Evolutionary conservation across 371 early-diverging fungal genomes (phyloP), one percentile per base, ranked within the genome.

Genomic region (Mucor lusitanicus): DNA sequence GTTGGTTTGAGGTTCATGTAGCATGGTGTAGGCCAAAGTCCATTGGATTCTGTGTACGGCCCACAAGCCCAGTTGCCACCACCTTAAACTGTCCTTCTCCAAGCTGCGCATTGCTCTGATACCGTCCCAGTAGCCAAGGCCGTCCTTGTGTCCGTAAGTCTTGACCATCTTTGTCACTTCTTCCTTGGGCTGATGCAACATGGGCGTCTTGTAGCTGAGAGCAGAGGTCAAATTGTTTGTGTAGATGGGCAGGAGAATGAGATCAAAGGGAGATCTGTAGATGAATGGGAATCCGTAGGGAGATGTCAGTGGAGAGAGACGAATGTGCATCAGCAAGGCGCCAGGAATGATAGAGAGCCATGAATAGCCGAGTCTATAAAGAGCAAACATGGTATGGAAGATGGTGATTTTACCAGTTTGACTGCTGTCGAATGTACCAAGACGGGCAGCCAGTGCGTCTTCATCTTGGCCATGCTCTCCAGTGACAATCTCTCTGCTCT

Each of bases 221-320:
- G 78, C 74, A 21, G 28, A 13, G 4, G 55, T 63, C 27, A 82
- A 44, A 13, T 62, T 62, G 30, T 67, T 50, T 48, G 80, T 79
- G 39, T 81, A 83, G 17, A 83, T 77, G 2, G 84, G 84, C 21
- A 83, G 67, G 6, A 75, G 66, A 0, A 79, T 39, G 25, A 79
- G 27, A 54, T 83, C 84, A 19, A 32, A 64, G 0, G 78, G 53
- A 0, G 78, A 75, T 4, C 81, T 76, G 50, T 83, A 83, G 27
- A 77, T 64, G 46, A 81, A 78, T 6, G 84, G 84, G 13, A 78
- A 71, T 3, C 73, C n/a, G 19, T 78, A 56, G n/a, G 84, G 84
- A 8, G 84, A 81, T 6, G 84, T 78, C 28, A 74, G 42, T 6
- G 81, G 78, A 0, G 84, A 83, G 12, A 79, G 54, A 17, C 75